Base-by-base conservation (phyloP, 2,329 filamentous ascomycete species). In the Emergomyces pasteurianus region DNA sequence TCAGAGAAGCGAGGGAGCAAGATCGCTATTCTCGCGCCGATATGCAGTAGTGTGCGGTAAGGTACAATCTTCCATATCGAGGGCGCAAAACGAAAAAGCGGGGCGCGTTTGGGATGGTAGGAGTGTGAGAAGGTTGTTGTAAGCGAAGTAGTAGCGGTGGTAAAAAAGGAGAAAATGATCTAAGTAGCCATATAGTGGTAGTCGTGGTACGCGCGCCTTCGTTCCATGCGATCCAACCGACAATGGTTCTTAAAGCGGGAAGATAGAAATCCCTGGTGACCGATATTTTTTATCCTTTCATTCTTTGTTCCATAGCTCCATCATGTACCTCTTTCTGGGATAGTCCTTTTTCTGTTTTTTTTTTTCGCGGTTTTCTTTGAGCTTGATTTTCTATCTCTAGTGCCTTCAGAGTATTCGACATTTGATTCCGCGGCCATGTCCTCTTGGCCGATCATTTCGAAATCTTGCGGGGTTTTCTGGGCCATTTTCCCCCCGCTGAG, bases 391-490 rank as follows among this genome's bases (percentile, higher is more conserved):
- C 23, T 21, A 5, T n/a, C 21, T 36, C 18, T 40, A 40, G 7
- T 55, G 12, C 8, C 23, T 56, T 55, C 67, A 77, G 62, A 77
- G 66, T 63, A 77, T 68, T 56, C 65, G 68, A 63, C 75, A 77
- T 61, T 71, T 71, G 47, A 76, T 58, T 2, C 70, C 66, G 60
- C 69, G 67, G 60, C 73, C 72, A 67, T 75, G 73, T 31, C 61
- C 46, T 63, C 72, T 70, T 28, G 69, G 63, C 49, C 73, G 72
- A 67, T 77, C 73, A 28, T 72, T 67, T 46, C 74, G 73, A 65
- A 75, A 74, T 16, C 69, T 67, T 63, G 71, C 72, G 56, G 73
- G 71, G 58, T 75, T 75, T 63, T 76, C 73, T 36, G 71, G 69
- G 23, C 69, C 72, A 28, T 70, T 69, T 47, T 74, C 71, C 26